These are phyloP conservation scores for Lepidopterella palustris DNA, from an alignment of 495 filamentous ascomycete species.

Conservation along the genomic window DNA sequence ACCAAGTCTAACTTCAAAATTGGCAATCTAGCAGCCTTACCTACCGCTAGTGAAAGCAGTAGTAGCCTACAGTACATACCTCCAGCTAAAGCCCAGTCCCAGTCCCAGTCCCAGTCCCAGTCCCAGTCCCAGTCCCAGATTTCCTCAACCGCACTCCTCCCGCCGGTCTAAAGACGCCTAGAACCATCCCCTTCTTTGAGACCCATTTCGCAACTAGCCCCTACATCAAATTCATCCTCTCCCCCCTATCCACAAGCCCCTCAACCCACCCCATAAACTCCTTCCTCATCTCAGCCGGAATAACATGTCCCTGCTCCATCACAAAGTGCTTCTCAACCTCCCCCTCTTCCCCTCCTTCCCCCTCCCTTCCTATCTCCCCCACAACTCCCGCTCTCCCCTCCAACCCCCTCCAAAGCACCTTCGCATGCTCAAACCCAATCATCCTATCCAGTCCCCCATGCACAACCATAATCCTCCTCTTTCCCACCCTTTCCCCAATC, in stretches of 20 bases:
- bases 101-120: no score
- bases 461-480: slow-evolving; percentile 64
- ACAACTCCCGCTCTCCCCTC: slow-evolving; percentile 20
- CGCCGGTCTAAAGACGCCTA: no score
- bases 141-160: no score
- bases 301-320: slow-evolving; percentile 64
- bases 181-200: no score
- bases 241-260: slow-evolving; percentile 42
- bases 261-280: slow-evolving; percentile 57
- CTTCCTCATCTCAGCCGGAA: slow-evolving; percentile 54
- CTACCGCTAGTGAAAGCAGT: no score
- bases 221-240: no score
- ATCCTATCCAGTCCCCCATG: slow-evolving; percentile 70
- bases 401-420: slow-evolving; percentile 44
- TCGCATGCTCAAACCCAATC: slow-evolving; percentile 61
- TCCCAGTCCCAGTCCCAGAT: no score
- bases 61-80: no score
- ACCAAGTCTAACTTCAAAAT: no score
- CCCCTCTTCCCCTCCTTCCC: slow-evolving; percentile 40
- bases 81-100: no score
- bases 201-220: no score
- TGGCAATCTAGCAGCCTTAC: no score
- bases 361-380: slow-evolving; percentile 25
- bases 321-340: slow-evolving; percentile 49
- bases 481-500: slow-evolving; percentile 59